Percentiles rank a stretch among this genome's conserved stretches.
These are phyloP conservation scores for Tausonia pullulans DNA, from an alignment of 1,284 basidiomycete genomes.

Conservation along the genomic window DNA sequence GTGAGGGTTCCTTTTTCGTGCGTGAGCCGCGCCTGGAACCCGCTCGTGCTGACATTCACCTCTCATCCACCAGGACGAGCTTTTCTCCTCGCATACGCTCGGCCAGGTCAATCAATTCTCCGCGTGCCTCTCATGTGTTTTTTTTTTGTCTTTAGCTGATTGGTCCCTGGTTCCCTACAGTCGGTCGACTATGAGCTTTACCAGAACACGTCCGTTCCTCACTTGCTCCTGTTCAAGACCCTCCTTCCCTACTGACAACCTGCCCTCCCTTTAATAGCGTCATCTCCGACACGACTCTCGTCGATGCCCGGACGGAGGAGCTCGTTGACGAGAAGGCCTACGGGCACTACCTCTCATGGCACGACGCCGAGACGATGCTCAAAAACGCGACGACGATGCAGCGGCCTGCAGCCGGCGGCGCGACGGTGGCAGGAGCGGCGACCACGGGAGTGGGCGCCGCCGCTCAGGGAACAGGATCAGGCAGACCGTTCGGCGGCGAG, in stretches of 20 bases:
- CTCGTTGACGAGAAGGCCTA: slow-evolving; percentile 3
- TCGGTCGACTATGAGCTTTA: slow-evolving; percentile 10
- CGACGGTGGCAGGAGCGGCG: too few relatives aligned
- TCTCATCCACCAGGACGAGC: slow-evolving; percentile 9
- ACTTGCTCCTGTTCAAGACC: neutral
- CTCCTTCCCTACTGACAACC: neutral
- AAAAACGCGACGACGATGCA: too few relatives aligned
- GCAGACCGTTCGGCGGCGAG: too few relatives aligned
- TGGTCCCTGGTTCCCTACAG: neutral
- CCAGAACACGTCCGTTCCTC: neutral
- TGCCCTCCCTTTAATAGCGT: neutral
- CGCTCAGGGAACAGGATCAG: too few relatives aligned
- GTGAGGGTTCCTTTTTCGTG: neutral
- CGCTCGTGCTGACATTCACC: too few relatives aligned
- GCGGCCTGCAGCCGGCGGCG: too few relatives aligned
- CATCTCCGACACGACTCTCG: neutral
- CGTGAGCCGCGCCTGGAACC: neutral
- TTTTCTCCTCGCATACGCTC: slow-evolving; percentile 12
- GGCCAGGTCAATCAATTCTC: slow-evolving; percentile 1
- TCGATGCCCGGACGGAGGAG: neutral
- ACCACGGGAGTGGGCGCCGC: too few relatives aligned
- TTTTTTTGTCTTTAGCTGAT: neutral
- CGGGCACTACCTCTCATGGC: neutral
- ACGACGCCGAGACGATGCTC: too few relatives aligned
- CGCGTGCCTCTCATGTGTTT: neutral